Base-by-base conservation (phyloP, 306 rosid species). In the Castanea crenata region DNA sequence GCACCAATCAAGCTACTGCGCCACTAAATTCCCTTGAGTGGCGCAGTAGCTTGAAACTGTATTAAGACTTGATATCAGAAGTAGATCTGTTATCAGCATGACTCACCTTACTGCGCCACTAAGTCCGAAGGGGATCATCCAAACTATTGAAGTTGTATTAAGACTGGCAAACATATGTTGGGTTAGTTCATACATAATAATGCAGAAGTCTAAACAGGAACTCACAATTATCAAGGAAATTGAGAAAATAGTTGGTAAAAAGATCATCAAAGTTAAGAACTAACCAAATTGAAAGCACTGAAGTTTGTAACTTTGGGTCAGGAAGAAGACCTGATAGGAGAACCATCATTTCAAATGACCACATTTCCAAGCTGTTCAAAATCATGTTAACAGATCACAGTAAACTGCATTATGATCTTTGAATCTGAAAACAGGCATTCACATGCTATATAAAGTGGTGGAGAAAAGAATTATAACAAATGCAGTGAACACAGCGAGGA, bases 121-220 rank as follows among this genome's bases (percentile, higher is more conserved):
- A 52, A 93, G 89, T 80, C 97, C 94, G 76, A 85, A 93, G 25
- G 97, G 89, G 83, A 93, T 85, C 92, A 84, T 90, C 94, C 97
- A 93, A 75, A 87, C 80, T 6, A 74, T 79, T 77, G 89, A 71
- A 31, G 82, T 79, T 15, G 97, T 93, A 78, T 90, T 91, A 71
- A 91, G 84, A 79, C 97, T 91, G 86, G 80, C 18, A 83, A 80
- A 21, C 13, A 55, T 6, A 19, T 32, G 35, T 15, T 14, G 31
- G 20, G 29, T 71, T 10, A 51, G 38, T 71, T 5, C 16, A 32
- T n/a, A 69, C 21, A 5, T 5, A 20, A 46, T 20, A 49, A 49
- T 12, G 54, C 1, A 46, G 25, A 69, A 55, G 62, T 51, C 14
- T 29, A 32, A 19, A 34, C 4, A 15, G 51, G 51, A 67, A 55